These are phyloP conservation scores for Penicillium sp. DNA, from an alignment of 2,329 filamentous ascomycete species.

Conservation along the genomic window DNA sequence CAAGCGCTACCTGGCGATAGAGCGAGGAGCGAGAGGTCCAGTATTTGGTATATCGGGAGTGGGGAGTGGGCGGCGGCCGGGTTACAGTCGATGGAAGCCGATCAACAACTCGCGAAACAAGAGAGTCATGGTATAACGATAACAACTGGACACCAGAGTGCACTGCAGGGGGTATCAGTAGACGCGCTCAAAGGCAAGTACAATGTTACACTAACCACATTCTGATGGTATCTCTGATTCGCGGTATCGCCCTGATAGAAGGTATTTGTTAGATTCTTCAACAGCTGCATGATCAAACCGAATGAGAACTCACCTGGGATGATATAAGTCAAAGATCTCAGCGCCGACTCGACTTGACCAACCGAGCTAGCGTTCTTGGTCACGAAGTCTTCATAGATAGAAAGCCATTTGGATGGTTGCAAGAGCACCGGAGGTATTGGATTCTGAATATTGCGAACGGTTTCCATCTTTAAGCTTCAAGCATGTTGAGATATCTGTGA, in stretches of 20 bases:
- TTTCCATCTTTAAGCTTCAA: constrained; percentile 32
- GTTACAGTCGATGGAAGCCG: constrained; percentile 55
- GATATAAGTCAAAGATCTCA: constrained; percentile 92
- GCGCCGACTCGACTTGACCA: constrained; percentile 88
- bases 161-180: constrained; percentile 46
- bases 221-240: constrained; percentile 96
- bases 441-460: constrained; percentile 29
- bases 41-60: constrained; percentile 64
- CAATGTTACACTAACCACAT: constrained; percentile 57
- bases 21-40: constrained; percentile 63
- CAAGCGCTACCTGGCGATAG: constrained; percentile 77
- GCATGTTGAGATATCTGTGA: constrained; percentile 11
- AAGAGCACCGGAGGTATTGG: constrained; percentile 33
- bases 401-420: constrained; percentile 42
- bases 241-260: constrained; percentile 41
- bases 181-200: not conserved
- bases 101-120: constrained; percentile 68
- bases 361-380: constrained; percentile 92
- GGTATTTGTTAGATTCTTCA: not conserved
- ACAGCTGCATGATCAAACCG: not conserved
- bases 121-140: constrained; percentile 86
- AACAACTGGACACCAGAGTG: constrained; percentile 87
- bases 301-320: constrained; percentile 64
- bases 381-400: constrained; percentile 69
- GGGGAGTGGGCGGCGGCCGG: constrained; percentile 54